These are phyloP conservation scores for Chaetomiaceae sp. DNA, from an alignment of 2,329 filamentous ascomycete genomes.

Conservation along the genomic window DNA sequence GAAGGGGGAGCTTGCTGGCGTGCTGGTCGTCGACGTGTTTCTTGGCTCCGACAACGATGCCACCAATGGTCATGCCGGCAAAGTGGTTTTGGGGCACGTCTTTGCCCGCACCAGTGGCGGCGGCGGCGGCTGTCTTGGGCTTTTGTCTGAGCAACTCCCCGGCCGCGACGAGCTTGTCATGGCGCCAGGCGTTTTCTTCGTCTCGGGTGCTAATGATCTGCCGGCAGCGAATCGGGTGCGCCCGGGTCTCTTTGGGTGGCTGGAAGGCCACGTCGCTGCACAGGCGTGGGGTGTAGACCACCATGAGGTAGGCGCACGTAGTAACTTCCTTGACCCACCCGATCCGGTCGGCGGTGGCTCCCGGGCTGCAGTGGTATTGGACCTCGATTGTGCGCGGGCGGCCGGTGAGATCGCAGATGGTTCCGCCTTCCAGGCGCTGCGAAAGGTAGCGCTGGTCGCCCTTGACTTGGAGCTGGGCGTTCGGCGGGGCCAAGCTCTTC, in stretches of 20 bases:
- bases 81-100: constrained; percentile 21
- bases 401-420: constrained; percentile 79
- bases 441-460: constrained; percentile 83
- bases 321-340: constrained; percentile 90
- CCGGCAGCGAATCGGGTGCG: constrained; percentile 72
- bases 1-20: constrained; percentile 42
- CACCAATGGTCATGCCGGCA: constrained; percentile 44
- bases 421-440: constrained; percentile 74
- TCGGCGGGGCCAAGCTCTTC: constrained; percentile 33
- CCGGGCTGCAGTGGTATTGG: constrained; percentile 73
- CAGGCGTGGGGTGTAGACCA: constrained; percentile 81
- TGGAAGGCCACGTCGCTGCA: constrained; percentile 84
- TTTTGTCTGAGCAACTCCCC: constrained; percentile 33
- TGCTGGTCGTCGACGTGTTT: constrained; percentile 48
- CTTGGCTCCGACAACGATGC: constrained; percentile 49
- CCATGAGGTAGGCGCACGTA: constrained; percentile 90
- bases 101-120: constrained; percentile 13
- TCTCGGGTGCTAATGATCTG: constrained; percentile 59
- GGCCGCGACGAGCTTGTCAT: constrained; percentile 36
- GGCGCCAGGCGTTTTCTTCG: constrained; percentile 39
- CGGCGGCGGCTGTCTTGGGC: constrained; percentile 12
- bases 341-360: constrained; percentile 68
- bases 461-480: constrained; percentile 70
- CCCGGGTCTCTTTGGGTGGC: constrained; percentile 71
- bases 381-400: constrained; percentile 80